phyloP scores from a whole-genome alignment of 495 filamentous ascomycete genomes.

The Jackrogersella minutella region DNA sequence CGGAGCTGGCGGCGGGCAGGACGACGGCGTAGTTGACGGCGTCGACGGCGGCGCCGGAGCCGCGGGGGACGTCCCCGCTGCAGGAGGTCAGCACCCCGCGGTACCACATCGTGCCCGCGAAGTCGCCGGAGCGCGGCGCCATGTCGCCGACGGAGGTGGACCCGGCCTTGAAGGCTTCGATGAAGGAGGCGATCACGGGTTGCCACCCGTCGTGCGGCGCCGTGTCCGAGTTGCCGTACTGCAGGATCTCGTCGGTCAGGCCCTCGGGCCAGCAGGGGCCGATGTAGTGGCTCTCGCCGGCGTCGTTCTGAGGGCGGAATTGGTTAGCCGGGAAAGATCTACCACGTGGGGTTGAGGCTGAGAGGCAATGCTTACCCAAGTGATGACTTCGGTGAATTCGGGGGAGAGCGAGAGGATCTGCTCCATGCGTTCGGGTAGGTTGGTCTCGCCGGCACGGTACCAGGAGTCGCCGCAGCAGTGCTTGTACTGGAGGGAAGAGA shows the following conservation, averaged over 20 bases:
- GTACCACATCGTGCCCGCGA: conserved; percentile 30
- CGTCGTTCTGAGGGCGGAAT: conserved; percentile 42
- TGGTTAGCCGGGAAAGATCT: neutral
- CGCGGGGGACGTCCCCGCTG: conserved; percentile 14
- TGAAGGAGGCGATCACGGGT: conserved; percentile 36
- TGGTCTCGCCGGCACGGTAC: conserved; percentile 55
- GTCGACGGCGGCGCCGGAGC: conserved; percentile 19
- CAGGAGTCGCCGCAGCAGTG: conserved; percentile 46
- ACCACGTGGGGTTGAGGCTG: neutral
- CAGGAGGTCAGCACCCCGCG: conserved; percentile 8
- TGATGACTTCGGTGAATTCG: conserved; percentile 47
- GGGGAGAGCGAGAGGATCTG: conserved; percentile 44
- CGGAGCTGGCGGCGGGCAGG: neutral
- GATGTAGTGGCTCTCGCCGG: conserved; percentile 57
- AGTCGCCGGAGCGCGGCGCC: neutral
- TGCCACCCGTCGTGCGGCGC: conserved; percentile 37
- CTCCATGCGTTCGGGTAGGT: conserved; percentile 47
- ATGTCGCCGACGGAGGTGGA: conserved; percentile 3
- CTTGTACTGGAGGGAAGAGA: conserved; percentile 53
- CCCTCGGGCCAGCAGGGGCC: conserved; percentile 52
- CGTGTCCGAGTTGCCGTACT: conserved; percentile 41
- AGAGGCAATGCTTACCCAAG: conserved; percentile 36
- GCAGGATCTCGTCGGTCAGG: conserved; percentile 38
- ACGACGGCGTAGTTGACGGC: conserved; percentile 33
- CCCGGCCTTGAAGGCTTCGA: conserved; percentile 33